Evolutionary conservation across 2,329 filamentous ascomycete species (phyloP), one percentile per base, ranked within the genome.

Genomic region (Fusarium stilboides): DNA sequence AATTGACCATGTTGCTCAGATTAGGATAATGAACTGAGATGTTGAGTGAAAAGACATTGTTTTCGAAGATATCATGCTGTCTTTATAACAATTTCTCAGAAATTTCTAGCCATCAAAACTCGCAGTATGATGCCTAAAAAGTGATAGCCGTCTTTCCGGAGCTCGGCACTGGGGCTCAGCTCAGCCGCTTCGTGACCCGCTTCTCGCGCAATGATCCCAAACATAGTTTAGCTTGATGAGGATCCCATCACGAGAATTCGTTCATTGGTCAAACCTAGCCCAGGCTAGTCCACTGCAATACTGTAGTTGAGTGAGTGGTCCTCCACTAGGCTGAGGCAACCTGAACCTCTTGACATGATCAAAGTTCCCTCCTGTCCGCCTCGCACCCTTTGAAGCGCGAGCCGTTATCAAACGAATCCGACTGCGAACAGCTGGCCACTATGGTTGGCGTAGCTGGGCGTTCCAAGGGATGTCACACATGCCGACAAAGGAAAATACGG

Each of bases 201-300:
- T 54, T 54, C 51, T 54, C 51, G 51, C 51, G 10, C 51, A 46
- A 46, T 54, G 39, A 54, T 54, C 15, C 51, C 51, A 1, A 24
- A 26, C 1, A 46, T 9, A 28, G 51, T 22, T 54, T 46, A 54
- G 51, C 19, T 52, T 17, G 24, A 10, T n/a, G 36, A 6, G 5
- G 20, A 51, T 8, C 3, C 12, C 15, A 15, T 5, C 4, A 0
- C 1, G 1, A 17, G 3, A 13, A 0, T 8, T 17, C 4, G 1
- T 19, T 14, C 6, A 39, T 51, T 40, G 33, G 47, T 2, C 6
- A 43, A 24, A 43, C 9, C 19, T 3, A 14, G 8, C 20, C 49
- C 36, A 26, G 20, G 8, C 2, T 24, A n/a, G n/a, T n/a, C n/a
- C n/a, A n/a, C n/a, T n/a, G n/a, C n/a, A n/a, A n/a, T n/a, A n/a